Conservation (phyloP, 345 rosid genomes). For the Pugionium dolabratum region DNA sequence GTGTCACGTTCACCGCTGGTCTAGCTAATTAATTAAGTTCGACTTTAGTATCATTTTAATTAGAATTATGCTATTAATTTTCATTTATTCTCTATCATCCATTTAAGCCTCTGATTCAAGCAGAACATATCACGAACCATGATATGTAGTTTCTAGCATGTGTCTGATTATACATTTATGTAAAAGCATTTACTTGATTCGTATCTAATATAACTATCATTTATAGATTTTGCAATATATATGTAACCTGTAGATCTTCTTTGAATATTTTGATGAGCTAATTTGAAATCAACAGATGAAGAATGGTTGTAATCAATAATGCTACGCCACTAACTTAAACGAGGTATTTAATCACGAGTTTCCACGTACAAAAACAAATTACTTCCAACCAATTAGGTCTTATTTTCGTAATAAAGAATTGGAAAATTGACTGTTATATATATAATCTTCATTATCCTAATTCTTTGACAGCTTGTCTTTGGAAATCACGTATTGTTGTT, state of each 20-base stretch:
- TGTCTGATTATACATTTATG: not conserved
- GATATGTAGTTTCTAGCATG: not conserved
- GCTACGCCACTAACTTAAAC: constrained; percentile 30
- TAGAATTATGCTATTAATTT: not conserved
- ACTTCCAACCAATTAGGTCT: not conserved
- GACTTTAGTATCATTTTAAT: not conserved
- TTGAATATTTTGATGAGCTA: constrained; percentile 1
- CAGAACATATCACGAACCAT: not conserved
- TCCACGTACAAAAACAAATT: constrained; percentile 6
- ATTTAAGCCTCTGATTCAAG: constrained; percentile 1
- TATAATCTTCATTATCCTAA: not conserved
- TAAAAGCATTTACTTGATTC: not conserved
- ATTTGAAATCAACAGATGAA: not conserved
- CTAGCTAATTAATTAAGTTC: constrained; percentile 40
- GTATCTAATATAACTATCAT: not conserved
- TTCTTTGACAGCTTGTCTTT: constrained; percentile 17
- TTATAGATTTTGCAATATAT: not conserved
- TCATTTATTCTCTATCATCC: not conserved
- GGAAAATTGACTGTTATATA: not conserved
- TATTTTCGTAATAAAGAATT: not conserved
- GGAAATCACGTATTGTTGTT: constrained; percentile 28
- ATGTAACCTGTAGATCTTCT: not conserved
- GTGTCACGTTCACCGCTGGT: constrained; percentile 59
- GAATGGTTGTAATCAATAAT: not conserved
- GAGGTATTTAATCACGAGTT: constrained; percentile 8